Conservation (phyloP, 1,284 basidiomycete species). For the Ustilago tritici region DNA sequence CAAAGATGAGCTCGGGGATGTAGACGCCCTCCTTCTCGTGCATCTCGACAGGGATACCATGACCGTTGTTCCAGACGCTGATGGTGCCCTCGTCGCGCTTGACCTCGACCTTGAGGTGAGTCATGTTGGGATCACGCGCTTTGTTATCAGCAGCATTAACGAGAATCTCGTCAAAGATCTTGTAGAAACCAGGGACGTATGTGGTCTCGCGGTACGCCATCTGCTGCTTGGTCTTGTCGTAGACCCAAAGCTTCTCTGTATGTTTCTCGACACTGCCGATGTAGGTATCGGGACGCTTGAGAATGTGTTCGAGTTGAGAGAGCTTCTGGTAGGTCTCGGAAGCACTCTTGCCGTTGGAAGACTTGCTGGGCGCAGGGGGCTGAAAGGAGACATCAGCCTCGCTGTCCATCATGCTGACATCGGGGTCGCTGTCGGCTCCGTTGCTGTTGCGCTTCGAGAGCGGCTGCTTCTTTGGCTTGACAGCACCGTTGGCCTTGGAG, state of each 20-base stretch:
- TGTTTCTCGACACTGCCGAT: conserved; percentile 75
- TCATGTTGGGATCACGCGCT: conserved; percentile 72
- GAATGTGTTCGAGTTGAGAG: conserved; percentile 94
- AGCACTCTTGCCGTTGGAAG: conserved; percentile 77
- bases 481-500: conserved; percentile 70
- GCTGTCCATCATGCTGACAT: conserved; percentile 70
- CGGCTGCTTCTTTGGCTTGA: conserved; percentile 77
- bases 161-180: conserved; percentile 98
- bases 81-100: conserved; percentile 87
- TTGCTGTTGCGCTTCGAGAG: conserved; percentile 76
- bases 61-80: conserved; percentile 94
- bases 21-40: conserved; percentile 93
- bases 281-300: conserved; percentile 97
- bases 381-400: conserved; percentile 46
- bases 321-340: conserved; percentile 96
- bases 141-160: conserved; percentile 99
- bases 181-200: conserved; percentile 98
- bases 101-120: conserved; percentile 74
- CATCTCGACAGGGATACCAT: conserved; percentile 94
- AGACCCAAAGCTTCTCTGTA: conserved; percentile 68
- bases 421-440: conserved; percentile 69
- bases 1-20: conserved; percentile 98
- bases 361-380: conserved; percentile 28
- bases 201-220: conserved; percentile 77
- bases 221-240: conserved; percentile 59